Percentiles rank a stretch among this genome's conserved stretches.
These are phyloP conservation scores for Leccinum brunneo-olivaceum DNA, from an alignment of 1,284 basidiomycete species.

Conservation along the genomic window DNA sequence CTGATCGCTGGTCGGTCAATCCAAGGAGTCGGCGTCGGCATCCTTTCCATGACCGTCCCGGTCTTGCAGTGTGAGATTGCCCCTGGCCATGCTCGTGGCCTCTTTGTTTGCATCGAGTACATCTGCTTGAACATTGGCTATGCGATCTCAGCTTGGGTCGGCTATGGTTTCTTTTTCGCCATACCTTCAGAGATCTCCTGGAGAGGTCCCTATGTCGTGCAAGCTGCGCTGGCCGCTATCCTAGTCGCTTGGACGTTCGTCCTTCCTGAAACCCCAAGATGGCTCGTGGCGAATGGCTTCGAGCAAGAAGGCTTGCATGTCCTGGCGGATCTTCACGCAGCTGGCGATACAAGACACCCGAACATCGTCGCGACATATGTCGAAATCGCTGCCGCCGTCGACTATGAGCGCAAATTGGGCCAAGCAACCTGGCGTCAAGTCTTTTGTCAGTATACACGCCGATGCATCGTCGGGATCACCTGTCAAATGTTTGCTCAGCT, in stretches of 20 bases:
- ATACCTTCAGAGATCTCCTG: slow-evolving; percentile 46
- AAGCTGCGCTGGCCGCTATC: slow-evolving; percentile 39
- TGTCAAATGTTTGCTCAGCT: slow-evolving; percentile 51
- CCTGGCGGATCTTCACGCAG: slow-evolving; percentile 45
- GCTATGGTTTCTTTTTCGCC: slow-evolving; percentile 45
- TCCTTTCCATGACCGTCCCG: slow-evolving; percentile 49
- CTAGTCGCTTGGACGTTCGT: slow-evolving; percentile 42
- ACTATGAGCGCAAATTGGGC: slow-evolving; percentile 36
- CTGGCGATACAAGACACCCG: slow-evolving; percentile 36
- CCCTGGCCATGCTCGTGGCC: slow-evolving; percentile 44
- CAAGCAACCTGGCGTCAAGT: slow-evolving; percentile 40
- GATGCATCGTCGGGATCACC: slow-evolving; percentile 42
- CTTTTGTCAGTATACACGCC: slow-evolving; percentile 42
- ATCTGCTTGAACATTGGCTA: slow-evolving; percentile 47
- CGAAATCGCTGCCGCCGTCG: slow-evolving; percentile 38
- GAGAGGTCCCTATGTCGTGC: slow-evolving; percentile 49
- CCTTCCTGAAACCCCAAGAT: slow-evolving; percentile 50
- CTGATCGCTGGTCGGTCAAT: slow-evolving; percentile 44
- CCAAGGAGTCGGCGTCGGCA: slow-evolving; percentile 43
- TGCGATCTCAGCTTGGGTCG: slow-evolving; percentile 45
- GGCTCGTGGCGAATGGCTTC: slow-evolving; percentile 47
- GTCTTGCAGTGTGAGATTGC: slow-evolving; percentile 51
- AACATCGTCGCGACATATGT: slow-evolving; percentile 35
- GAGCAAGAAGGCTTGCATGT: slow-evolving; percentile 37
- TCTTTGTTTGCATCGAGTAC: slow-evolving; percentile 49